A percentile compares a stretch with the other conserved stretches of the same genome.
Evolutionary conservation across 2,329 filamentous ascomycete species (phyloP).

Genomic region (Sporothrix sp.): DNA sequence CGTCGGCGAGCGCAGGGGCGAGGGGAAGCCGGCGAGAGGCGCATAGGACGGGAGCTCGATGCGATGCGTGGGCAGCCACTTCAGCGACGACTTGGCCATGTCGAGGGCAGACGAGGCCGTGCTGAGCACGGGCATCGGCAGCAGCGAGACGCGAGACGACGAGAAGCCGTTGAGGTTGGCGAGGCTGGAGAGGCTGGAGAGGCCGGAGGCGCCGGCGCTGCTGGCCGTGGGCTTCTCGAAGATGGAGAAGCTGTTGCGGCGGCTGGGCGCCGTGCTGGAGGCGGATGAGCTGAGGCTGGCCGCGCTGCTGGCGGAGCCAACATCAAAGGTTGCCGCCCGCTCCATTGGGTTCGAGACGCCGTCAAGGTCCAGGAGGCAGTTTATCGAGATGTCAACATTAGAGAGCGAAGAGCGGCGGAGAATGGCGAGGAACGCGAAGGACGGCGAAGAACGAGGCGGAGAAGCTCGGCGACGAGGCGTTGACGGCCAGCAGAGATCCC

Average conservation of each 20-base stretch:
- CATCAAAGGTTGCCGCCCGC: slow-evolving; percentile 7
- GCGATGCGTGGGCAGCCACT: slow-evolving; percentile 11
- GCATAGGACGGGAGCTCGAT: slow-evolving; percentile 14
- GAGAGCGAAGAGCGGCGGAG: no score
- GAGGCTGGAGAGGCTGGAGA: slow-evolving; percentile 13
- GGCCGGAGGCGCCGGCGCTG: neutral
- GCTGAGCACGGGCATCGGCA: slow-evolving; percentile 16
- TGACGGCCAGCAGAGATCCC: no score
- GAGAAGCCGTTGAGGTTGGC: slow-evolving; percentile 10
- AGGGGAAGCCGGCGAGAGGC: slow-evolving; percentile 4
- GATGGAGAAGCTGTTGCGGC: slow-evolving; percentile 17
- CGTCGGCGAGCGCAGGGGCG: neutral
- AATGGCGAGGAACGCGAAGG: no score
- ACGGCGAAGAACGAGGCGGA: no score
- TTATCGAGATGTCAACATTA: slow-evolving; percentile 3
- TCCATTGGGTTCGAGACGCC: slow-evolving; percentile 10
- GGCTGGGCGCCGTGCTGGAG: slow-evolving; percentile 12
- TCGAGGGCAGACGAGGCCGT: slow-evolving; percentile 16
- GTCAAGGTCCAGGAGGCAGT: neutral
- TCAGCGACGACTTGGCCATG: slow-evolving; percentile 13
- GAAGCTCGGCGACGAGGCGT: no score
- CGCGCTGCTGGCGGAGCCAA: slow-evolving; percentile 13
- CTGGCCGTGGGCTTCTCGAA: slow-evolving; percentile 15
- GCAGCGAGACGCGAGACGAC: slow-evolving; percentile 11
- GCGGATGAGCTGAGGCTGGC: slow-evolving; percentile 10